Percentiles rank a stretch among this genome's conserved stretches.
These are phyloP conservation scores for Sporobolomyces phaffii DNA, from an alignment of 768 basidiomycete species.

Conservation along the genomic window DNA sequence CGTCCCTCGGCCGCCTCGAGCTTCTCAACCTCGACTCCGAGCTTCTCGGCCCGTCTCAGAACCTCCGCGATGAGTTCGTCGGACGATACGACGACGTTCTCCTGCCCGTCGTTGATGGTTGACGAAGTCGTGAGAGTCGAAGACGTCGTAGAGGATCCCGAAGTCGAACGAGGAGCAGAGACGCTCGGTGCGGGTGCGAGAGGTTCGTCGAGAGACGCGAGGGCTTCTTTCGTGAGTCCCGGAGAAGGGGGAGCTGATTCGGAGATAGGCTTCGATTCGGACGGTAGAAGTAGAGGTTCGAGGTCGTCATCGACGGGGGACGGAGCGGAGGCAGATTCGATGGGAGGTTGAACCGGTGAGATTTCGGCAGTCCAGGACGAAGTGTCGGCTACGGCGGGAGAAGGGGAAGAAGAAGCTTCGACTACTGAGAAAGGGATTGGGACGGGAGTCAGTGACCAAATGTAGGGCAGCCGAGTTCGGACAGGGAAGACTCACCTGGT, in stretches of 20 bases:
- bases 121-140: constrained; percentile 1
- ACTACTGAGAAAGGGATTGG: too few relatives aligned
- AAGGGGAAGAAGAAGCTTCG: not conserved
- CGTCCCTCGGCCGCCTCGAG: not conserved
- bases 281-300: not conserved
- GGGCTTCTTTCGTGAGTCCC: not conserved
- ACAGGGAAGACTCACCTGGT: not conserved
- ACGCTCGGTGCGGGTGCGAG: not conserved
- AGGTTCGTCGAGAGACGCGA: not conserved
- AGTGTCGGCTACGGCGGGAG: not conserved
- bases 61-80: not conserved
- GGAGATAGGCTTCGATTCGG: too few relatives aligned
- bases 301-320: not conserved
- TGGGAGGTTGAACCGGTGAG: not conserved
- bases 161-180: not conserved
- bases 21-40: not conserved
- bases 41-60: not conserved
- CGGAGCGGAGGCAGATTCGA: not conserved
- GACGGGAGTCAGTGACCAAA: not conserved
- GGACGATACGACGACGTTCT: not conserved
- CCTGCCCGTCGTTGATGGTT: not conserved
- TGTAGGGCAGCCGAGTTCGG: not conserved
- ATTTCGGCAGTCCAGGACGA: not conserved
- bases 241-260: too few relatives aligned
- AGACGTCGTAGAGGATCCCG: constrained; percentile 7